These are phyloP conservation scores for Coniella vitis DNA, from an alignment of 2,329 filamentous ascomycete species.

Conservation along the genomic window DNA sequence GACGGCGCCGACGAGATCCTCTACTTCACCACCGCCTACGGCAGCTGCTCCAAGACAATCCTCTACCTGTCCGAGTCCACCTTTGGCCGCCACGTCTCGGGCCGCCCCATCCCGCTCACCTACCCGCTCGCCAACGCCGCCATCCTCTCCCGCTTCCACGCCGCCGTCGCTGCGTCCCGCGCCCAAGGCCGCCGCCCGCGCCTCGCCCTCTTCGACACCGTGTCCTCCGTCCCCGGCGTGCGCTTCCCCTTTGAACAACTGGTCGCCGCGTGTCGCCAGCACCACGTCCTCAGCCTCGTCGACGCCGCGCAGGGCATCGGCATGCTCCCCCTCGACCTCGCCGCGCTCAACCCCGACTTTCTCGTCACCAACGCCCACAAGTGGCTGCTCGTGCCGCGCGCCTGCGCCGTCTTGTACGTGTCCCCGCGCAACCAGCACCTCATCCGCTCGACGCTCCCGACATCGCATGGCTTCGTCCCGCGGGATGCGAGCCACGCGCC, in stretches of 20 bases:
- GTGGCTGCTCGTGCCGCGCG: constrained; percentile 78
- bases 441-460: constrained; percentile 69
- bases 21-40: constrained; percentile 74
- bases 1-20: constrained; percentile 73
- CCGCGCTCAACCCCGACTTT: constrained; percentile 68
- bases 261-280: constrained; percentile 54
- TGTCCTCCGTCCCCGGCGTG: constrained; percentile 73
- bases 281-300: constrained; percentile 64
- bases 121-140: constrained; percentile 67
- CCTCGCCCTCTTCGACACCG: constrained; percentile 71
- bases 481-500: constrained; percentile 20
- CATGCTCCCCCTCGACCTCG: constrained; percentile 65
- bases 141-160: constrained; percentile 54
- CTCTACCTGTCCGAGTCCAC: constrained; percentile 64
- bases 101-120: constrained; percentile 49
- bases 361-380: constrained; percentile 85
- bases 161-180: constrained; percentile 46
- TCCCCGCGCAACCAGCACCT: constrained; percentile 68
- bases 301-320: constrained; percentile 85
- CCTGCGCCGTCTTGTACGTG: constrained; percentile 75
- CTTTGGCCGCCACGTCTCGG: constrained; percentile 32
- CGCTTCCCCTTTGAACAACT: constrained; percentile 71
- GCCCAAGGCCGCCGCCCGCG: constrained; percentile 54
- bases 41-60: constrained; percentile 67
- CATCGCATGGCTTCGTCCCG: constrained; percentile 69